These are phyloP conservation scores for Opeltia flavorubescens DNA, from an alignment of 495 filamentous ascomycete species.

Conservation along the genomic window DNA sequence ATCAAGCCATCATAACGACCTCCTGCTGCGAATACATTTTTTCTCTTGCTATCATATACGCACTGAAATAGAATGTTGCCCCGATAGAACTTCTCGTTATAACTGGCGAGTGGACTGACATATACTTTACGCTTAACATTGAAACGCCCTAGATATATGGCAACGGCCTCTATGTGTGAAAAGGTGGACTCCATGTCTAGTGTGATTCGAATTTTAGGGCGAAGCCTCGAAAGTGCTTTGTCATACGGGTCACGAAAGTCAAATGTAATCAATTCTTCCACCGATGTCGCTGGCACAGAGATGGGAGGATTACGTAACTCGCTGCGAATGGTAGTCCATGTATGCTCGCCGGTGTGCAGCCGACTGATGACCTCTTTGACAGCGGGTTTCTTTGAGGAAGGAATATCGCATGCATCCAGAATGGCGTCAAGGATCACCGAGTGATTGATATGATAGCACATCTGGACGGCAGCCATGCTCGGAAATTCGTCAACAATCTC, in stretches of 20 bases:
- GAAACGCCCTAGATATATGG: slow-evolving; percentile 61
- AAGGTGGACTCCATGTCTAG: slow-evolving; percentile 57
- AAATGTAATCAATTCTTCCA: slow-evolving; percentile 82
- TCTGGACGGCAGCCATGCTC: slow-evolving; percentile 47
- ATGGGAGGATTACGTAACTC: slow-evolving; percentile 70
- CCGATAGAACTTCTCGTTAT: slow-evolving; percentile 86
- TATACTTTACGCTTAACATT: slow-evolving; percentile 66
- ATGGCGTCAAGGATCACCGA: slow-evolving; percentile 70
- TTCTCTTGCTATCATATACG: slow-evolving; percentile 70
- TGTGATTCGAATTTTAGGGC: slow-evolving; percentile 33
- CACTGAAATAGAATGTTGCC: slow-evolving; percentile 86
- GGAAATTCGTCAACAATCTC: slow-evolving; percentile 80
- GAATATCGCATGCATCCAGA: slow-evolving; percentile 77
- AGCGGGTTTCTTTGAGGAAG: slow-evolving; percentile 45
- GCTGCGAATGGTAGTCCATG: slow-evolving; percentile 71
- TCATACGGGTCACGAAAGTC: slow-evolving; percentile 53
- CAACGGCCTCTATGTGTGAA: slow-evolving; percentile 61
- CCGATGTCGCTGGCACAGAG: slow-evolving; percentile 72
- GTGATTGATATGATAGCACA: slow-evolving; percentile 91
- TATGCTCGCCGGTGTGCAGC: slow-evolving; percentile 69
- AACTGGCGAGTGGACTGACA: slow-evolving; percentile 69
- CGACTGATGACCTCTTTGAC: slow-evolving; percentile 80
- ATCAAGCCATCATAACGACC: slow-evolving; percentile 87
- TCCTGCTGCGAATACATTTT: slow-evolving; percentile 82
- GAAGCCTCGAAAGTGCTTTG: slow-evolving; percentile 24